A percentile compares a stretch with the other conserved stretches of the same genome.
phyloP scores from a whole-genome alignment of 2,329 filamentous ascomycete genomes.

The Colletotrichum phormii region DNA sequence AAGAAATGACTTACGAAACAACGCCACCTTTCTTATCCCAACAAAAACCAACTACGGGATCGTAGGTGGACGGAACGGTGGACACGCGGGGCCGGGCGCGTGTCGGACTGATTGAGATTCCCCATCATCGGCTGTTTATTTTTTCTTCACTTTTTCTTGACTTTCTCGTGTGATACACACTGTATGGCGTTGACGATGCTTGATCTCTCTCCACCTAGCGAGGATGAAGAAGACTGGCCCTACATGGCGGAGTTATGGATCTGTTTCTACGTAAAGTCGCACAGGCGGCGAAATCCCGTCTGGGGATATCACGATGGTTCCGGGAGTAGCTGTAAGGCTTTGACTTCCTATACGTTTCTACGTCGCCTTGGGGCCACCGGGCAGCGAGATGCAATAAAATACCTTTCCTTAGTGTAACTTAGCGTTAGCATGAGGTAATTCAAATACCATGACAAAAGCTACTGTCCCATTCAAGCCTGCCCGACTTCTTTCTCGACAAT shows the following conservation, averaged over 20 bases:
- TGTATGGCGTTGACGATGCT: constrained; percentile 30
- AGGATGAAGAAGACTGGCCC: constrained; percentile 26
- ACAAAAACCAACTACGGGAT: constrained; percentile 18
- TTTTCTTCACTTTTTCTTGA: constrained; percentile 28
- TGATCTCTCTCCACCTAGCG: constrained; percentile 14
- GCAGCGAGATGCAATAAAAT: constrained; percentile 31
- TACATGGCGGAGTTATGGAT: constrained; percentile 31
- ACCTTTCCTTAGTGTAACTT: constrained; percentile 5
- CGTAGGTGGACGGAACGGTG: constrained; percentile 26
- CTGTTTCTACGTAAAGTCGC: constrained; percentile 31
- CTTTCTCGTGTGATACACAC: constrained; percentile 29
- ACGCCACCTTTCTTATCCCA: constrained; percentile 30
- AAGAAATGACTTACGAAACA: constrained; percentile 39
- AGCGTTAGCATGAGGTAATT: constrained; percentile 12
- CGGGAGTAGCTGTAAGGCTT: not conserved
- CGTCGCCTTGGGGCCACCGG: constrained; percentile 10
- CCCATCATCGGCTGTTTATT: constrained; percentile 37
- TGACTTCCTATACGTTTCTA: not conserved
- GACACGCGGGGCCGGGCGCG: constrained; percentile 34
- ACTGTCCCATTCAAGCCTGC: not conserved
- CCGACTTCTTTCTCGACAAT: not conserved
- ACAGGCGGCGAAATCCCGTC: not conserved
- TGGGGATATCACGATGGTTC: constrained; percentile 24
- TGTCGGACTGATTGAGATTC: constrained; percentile 37
- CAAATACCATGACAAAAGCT: constrained; percentile 10